These are phyloP conservation scores for Aspergillus nomiae DNA, from an alignment of 2,329 filamentous ascomycete species.

Conservation along the genomic window DNA sequence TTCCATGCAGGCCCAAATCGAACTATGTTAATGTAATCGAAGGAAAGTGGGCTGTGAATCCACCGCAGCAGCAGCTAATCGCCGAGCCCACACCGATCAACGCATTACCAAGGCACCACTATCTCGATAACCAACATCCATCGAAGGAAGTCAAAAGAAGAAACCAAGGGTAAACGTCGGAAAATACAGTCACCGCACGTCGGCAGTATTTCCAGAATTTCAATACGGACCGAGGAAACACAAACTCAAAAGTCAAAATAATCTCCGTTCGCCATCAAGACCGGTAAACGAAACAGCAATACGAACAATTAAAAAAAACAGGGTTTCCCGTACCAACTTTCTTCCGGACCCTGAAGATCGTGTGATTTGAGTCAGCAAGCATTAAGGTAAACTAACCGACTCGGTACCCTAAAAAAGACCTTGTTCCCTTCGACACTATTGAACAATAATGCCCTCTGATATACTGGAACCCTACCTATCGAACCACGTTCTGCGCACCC, in stretches of 20 bases:
- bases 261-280: background rate
- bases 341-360: slow-evolving; percentile 15
- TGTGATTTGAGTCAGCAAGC: slow-evolving; percentile 2
- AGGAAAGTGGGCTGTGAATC: background rate
- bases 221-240: background rate
- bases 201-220: background rate
- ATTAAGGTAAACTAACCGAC: background rate
- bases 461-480: background rate
- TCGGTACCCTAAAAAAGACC: background rate
- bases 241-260: slow-evolving; percentile 1
- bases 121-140: background rate
- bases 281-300: background rate
- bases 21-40: background rate
- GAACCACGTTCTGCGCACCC: background rate
- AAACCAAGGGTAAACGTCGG: background rate
- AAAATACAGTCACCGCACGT: background rate
- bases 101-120: background rate
- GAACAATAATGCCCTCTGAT: background rate
- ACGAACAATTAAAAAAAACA: background rate
- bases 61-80: background rate
- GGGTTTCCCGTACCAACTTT: slow-evolving; percentile 10
- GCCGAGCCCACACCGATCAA: background rate
- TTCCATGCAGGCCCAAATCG: background rate
- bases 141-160: background rate
- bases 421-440: background rate